A percentile compares a stretch with the other conserved stretches of the same genome.
Evolutionary conservation across 352 stramenopile species (phyloP).

Genomic region (Peronospora destructor): DNA sequence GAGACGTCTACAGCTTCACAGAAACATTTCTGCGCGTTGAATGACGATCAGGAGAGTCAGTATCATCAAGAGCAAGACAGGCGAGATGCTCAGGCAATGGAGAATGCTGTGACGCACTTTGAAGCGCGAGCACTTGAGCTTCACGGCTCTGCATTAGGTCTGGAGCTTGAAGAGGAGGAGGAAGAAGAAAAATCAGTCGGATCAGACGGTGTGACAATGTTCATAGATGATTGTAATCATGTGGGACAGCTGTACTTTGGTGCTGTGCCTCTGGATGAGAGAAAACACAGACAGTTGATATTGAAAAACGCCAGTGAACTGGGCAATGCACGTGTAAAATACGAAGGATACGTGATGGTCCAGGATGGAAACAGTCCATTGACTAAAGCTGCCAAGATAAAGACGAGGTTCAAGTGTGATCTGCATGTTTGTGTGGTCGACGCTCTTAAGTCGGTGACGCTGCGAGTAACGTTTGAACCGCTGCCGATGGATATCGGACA

Average conservation of each 20-base stretch:
- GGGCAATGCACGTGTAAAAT: constrained; percentile 58
- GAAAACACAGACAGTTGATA: constrained; percentile 40
- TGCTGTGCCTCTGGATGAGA: constrained; percentile 37
- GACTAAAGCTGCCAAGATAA: constrained; percentile 6
- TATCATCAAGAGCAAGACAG: not conserved
- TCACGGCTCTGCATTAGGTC: constrained; percentile 2
- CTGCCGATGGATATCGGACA: constrained; percentile 31
- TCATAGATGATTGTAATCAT: constrained; percentile 42
- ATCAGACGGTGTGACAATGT: constrained; percentile 17
- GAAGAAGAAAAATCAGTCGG: not conserved
- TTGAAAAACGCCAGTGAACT: constrained; percentile 54
- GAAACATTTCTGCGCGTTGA: constrained; percentile 3
- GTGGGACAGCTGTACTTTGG: constrained; percentile 48
- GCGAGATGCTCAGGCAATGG: constrained; percentile 2
- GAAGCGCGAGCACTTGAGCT: constrained; percentile 20
- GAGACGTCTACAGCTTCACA: not conserved
- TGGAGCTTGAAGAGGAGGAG: constrained; percentile 3
- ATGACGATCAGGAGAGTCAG: constrained; percentile 4
- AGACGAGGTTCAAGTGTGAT: constrained; percentile 60
- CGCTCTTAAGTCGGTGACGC: constrained; percentile 38
- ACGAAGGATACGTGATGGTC: constrained; percentile 53
- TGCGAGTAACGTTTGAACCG: constrained; percentile 65
- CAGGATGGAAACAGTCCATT: constrained; percentile 3
- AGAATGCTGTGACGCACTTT: constrained; percentile 15
- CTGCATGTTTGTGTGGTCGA: constrained; percentile 66